phyloP scores from a whole-genome alignment of 257 asterid species.

The Nicotiana tomentosiformis region DNA sequence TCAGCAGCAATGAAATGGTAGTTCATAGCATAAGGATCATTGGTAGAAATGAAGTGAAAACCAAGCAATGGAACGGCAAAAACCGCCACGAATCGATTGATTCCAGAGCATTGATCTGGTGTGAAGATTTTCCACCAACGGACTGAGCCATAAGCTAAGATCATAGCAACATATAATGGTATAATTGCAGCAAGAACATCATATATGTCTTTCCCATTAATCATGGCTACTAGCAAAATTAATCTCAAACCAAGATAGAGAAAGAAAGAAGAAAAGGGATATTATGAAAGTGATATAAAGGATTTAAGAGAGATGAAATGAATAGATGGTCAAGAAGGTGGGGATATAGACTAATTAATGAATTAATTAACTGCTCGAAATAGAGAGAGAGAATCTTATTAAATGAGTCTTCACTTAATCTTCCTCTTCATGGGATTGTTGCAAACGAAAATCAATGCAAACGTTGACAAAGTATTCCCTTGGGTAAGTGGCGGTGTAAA shows the following conservation, averaged over 20 bases:
- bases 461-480: background rate
- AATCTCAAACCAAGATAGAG: background rate
- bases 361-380: background rate
- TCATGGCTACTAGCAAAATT: conserved; percentile 31
- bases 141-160: conserved; percentile 81
- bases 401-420: background rate
- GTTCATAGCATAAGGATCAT: conserved; percentile 73
- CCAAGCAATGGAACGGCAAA: conserved; percentile 86
- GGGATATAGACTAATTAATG: background rate
- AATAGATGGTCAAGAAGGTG: background rate
- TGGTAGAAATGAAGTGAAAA: conserved; percentile 84
- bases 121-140: conserved; percentile 95
- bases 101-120: conserved; percentile 88
- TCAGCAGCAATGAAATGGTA: conserved; percentile 88
- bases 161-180: conserved; percentile 82
- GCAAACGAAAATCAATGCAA: background rate
- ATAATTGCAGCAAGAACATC: conserved; percentile 77
- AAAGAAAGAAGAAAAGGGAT: background rate
- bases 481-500: background rate
- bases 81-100: conserved; percentile 87
- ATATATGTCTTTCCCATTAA: conserved; percentile 72
- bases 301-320: background rate
- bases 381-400: background rate
- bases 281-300: background rate
- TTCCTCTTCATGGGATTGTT: background rate